A percentile compares a stretch with the other conserved stretches of the same genome.
These are phyloP conservation scores for Exophiala oligosperma DNA, from an alignment of 2,329 filamentous ascomycete species.

Conservation along the genomic window DNA sequence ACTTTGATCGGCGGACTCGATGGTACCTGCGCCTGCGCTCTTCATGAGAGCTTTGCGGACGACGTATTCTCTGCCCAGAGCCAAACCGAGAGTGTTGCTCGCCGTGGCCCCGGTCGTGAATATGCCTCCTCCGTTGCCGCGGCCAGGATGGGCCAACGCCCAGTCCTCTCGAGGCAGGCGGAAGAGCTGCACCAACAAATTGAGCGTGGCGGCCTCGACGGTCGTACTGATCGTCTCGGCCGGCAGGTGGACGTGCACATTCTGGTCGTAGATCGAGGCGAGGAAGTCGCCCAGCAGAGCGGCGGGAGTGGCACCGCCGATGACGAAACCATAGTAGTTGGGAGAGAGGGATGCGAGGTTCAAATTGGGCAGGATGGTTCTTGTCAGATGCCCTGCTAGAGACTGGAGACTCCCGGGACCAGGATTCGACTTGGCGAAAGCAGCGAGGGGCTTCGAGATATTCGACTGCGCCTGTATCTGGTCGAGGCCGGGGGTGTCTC, in stretches of 20 bases:
- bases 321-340: constrained; percentile 87
- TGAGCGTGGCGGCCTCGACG: constrained; percentile 71
- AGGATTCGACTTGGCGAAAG: too few species aligned
- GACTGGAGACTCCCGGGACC: background rate
- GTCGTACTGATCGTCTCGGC: constrained; percentile 72
- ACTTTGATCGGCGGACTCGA: constrained; percentile 33
- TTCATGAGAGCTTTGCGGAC: constrained; percentile 42
- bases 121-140: constrained; percentile 58
- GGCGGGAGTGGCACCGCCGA: constrained; percentile 74
- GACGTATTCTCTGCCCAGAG: constrained; percentile 66
- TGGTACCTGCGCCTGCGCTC: constrained; percentile 30
- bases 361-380: constrained; percentile 55
- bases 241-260: constrained; percentile 78
- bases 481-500: background rate
- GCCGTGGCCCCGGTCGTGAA: constrained; percentile 76
- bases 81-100: constrained; percentile 65
- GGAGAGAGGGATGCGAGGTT: constrained; percentile 64
- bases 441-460: background rate
- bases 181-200: constrained; percentile 68
- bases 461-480: background rate
- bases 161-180: constrained; percentile 55
- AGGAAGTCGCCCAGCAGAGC: constrained; percentile 81
- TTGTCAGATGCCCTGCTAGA: constrained; percentile 36
- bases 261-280: constrained; percentile 80
- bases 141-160: constrained; percentile 35